A percentile compares a stretch with the other conserved stretches of the same genome.
Evolutionary conservation across 2,329 filamentous ascomycete species (phyloP).

Genomic region (Stemphylium vesicarium): DNA sequence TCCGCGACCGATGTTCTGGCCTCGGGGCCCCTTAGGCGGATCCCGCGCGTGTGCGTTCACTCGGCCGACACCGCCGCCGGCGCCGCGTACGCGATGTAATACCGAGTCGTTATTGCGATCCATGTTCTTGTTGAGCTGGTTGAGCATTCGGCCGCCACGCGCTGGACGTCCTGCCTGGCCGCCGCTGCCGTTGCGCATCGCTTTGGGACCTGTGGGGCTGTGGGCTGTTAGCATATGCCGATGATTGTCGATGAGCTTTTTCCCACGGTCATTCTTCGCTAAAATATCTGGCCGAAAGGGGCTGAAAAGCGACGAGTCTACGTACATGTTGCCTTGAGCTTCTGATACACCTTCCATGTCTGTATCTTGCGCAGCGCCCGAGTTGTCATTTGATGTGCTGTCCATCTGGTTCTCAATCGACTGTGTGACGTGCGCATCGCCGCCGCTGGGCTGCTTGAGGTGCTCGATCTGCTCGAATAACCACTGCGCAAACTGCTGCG

Average conservation of each 20-base stretch:
- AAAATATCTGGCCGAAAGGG: not conserved
- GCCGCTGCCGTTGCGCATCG: conserved; percentile 78
- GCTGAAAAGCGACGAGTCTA: conserved; percentile 13
- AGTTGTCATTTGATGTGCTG: conserved; percentile 33
- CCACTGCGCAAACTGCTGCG: conserved; percentile 86
- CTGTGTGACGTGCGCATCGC: conserved; percentile 34
- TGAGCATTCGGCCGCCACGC: conserved; percentile 77
- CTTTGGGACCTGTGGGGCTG: conserved; percentile 92
- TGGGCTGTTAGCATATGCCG: conserved; percentile 27
- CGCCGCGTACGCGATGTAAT: conserved; percentile 77
- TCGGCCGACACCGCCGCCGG: conserved; percentile 75
- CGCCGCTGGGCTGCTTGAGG: conserved; percentile 67
- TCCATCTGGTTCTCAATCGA: conserved; percentile 33
- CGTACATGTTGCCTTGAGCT: conserved; percentile 53
- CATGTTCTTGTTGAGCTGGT: conserved; percentile 83
- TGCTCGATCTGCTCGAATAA: conserved; percentile 84
- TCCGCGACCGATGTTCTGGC: conserved; percentile 46
- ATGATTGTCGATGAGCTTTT: not conserved
- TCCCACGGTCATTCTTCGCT: too few species aligned
- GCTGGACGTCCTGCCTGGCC: conserved; percentile 38
- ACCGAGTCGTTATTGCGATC: conserved; percentile 77
- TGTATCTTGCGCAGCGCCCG: conserved; percentile 60
- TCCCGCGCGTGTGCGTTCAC: conserved; percentile 79
- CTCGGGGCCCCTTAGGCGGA: conserved; percentile 74
- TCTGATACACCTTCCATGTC: conserved; percentile 71